phyloP scores from a whole-genome alignment of 805 yeast genomes.

The Grigorovia humatica region DNA sequence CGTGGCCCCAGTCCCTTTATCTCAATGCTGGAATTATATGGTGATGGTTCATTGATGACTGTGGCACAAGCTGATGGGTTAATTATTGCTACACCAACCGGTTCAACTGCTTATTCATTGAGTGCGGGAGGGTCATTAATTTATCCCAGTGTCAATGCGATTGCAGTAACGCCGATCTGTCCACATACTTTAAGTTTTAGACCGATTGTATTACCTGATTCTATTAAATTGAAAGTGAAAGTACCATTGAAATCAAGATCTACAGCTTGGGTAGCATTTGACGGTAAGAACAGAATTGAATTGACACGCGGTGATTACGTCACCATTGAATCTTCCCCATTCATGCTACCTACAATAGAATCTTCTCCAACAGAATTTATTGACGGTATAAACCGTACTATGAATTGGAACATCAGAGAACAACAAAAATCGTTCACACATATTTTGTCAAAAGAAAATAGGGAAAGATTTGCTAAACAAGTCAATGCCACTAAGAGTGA shows the following conservation, averaged over 20 bases:
- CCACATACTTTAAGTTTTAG: conserved; percentile 89
- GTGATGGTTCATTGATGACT: conserved; percentile 74
- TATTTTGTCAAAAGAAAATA: conserved; percentile 13
- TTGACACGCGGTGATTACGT: conserved; percentile 73
- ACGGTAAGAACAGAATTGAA: conserved; percentile 81
- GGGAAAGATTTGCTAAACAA: conserved; percentile 10
- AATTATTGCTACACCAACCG: conserved; percentile 87
- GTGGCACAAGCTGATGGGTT: conserved; percentile 90
- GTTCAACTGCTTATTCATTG: conserved; percentile 88
- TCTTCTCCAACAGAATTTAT: conserved; percentile 64
- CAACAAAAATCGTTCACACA: conserved; percentile 66
- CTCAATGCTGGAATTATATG: conserved; percentile 77
- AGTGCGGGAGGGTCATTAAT: conserved; percentile 92
- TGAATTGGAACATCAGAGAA: conserved; percentile 89
- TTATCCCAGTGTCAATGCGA: conserved; percentile 89
- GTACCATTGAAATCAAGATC: conserved; percentile 74
- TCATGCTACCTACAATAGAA: conserved; percentile 85
- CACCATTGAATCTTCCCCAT: conserved; percentile 72
- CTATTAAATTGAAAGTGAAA: conserved; percentile 72
- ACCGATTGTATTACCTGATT: conserved; percentile 83
- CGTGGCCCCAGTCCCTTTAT: conserved; percentile 90
- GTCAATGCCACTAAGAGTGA: not conserved
- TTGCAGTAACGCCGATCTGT: conserved; percentile 86
- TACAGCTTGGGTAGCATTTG: conserved; percentile 93
- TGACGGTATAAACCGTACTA: conserved; percentile 71